These are phyloP conservation scores for Davidsoniella australis DNA, from an alignment of 2,329 filamentous ascomycete genomes.

Conservation along the genomic window DNA sequence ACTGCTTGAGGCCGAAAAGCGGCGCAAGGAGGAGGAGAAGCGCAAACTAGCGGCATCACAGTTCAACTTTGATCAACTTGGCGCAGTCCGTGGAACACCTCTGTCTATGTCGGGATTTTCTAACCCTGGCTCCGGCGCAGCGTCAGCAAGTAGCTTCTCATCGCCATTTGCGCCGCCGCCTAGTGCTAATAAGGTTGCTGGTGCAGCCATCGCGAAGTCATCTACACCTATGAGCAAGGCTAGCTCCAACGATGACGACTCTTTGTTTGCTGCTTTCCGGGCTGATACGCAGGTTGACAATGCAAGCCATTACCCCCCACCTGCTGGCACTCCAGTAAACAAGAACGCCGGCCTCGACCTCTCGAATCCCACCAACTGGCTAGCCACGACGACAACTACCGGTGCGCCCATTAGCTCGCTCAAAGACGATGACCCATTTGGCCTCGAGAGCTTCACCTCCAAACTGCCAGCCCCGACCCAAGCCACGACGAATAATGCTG, in stretches of 20 bases:
- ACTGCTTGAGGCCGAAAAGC: constrained; percentile 46
- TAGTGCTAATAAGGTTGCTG: constrained; percentile 7
- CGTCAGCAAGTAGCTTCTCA: constrained; percentile 1
- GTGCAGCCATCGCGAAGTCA: not conserved
- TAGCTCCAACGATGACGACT: constrained; percentile 32
- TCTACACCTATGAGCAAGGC: constrained; percentile 5
- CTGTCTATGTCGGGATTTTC: constrained; percentile 14
- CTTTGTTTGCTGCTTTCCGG: constrained; percentile 51
- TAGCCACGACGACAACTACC: constrained; percentile 19
- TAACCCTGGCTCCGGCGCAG: constrained; percentile 14
- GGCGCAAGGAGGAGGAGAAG: constrained; percentile 57
- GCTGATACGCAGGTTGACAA: constrained; percentile 50
- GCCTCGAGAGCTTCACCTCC: constrained; percentile 45
- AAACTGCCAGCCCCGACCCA: constrained; percentile 16
- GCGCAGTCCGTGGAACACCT: constrained; percentile 47
- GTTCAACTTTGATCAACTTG: constrained; percentile 59
- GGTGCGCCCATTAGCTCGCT: constrained; percentile 22
- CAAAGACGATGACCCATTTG: constrained; percentile 83
- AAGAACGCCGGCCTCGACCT: constrained; percentile 30
- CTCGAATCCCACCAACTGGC: constrained; percentile 37
- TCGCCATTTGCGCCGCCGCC: constrained; percentile 14
- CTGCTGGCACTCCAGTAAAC: constrained; percentile 21
- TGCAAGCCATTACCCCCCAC: constrained; percentile 45
- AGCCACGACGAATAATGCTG: constrained; percentile 20
- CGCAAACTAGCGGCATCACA: constrained; percentile 55